Conservation (phyloP, 371 early-diverging fungal genomes). For the Coemansia sp. region DNA sequence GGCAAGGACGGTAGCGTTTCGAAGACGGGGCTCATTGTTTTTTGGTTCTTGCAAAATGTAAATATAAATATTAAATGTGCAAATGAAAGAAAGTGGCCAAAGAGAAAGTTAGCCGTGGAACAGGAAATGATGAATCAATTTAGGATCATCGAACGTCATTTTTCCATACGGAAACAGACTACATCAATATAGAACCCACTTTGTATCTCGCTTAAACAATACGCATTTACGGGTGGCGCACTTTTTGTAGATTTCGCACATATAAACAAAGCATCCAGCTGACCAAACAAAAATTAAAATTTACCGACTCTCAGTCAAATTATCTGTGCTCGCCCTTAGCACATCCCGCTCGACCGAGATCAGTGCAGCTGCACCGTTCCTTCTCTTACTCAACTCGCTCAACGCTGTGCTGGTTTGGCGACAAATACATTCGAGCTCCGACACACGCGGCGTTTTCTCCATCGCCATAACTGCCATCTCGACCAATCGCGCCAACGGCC, state of each 20-base stretch:
- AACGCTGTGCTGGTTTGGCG: slow-evolving; percentile 56
- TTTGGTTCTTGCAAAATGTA: not conserved
- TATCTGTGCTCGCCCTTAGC: not conserved
- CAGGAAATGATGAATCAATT: not conserved
- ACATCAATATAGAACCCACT: no score
- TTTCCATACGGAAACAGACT: no score
- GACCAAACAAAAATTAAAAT: not conserved
- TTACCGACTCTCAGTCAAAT: not conserved
- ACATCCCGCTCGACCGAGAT: slow-evolving; percentile 44
- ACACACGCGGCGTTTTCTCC: slow-evolving; percentile 40
- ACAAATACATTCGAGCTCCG: slow-evolving; percentile 53
- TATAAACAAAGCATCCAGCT: not conserved
- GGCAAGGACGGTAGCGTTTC: slow-evolving; percentile 28
- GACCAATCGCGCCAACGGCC: slow-evolving; percentile 66
- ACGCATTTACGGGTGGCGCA: no score
- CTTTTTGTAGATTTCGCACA: not conserved
- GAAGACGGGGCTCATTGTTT: slow-evolving; percentile 19
- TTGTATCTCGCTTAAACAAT: no score
- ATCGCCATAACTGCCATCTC: slow-evolving; percentile 69
- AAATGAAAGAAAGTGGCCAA: not conserved
- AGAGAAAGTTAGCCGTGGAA: not conserved
- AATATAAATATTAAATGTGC: no score
- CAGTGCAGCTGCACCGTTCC: slow-evolving; percentile 47
- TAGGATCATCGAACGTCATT: no score
- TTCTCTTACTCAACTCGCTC: slow-evolving; percentile 55